Percentiles rank a stretch among this genome's conserved stretches.
These are phyloP conservation scores for Pseudomassariella vexata DNA, from an alignment of 2,329 filamentous ascomycete species.

Conservation along the genomic window DNA sequence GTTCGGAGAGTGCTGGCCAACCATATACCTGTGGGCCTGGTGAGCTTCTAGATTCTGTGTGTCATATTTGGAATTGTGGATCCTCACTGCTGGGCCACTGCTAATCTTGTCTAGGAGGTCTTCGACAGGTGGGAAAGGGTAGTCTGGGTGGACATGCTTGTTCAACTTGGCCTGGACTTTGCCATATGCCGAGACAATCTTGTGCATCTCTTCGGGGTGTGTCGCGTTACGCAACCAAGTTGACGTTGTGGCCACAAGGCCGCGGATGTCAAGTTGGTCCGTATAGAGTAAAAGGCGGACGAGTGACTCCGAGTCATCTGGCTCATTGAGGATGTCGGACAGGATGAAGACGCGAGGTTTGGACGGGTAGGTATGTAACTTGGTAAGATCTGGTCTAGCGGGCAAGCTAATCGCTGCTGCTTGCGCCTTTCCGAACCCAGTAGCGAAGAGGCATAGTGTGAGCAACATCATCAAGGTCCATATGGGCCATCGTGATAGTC, in stretches of 20 bases:
- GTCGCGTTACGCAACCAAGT: conserved; percentile 27
- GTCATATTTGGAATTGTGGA: no score
- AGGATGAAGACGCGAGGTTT: conserved; percentile 25
- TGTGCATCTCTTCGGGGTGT: conserved; percentile 26
- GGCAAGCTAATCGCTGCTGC: conserved; percentile 13
- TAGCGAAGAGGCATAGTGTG: no score
- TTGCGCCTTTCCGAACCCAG: no score
- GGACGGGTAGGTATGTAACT: conserved; percentile 4
- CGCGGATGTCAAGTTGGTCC: conserved; percentile 30
- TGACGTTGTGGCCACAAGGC: conserved; percentile 28
- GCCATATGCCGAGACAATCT: conserved; percentile 29
- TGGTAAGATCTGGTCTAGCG: no score
- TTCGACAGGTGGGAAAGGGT: conserved; percentile 26
- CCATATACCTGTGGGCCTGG: conserved; percentile 25
- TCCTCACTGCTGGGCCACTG: no score
- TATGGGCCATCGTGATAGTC: no score
- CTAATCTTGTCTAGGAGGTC: no score
- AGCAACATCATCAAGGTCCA: no score
- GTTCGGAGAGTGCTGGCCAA: conserved; percentile 10
- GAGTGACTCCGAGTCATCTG: conserved; percentile 28
- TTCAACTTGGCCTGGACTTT: conserved; percentile 33
- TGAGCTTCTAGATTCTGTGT: no score
- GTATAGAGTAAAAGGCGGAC: conserved; percentile 29
- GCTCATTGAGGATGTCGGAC: conserved; percentile 31
- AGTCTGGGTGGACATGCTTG: conserved; percentile 32